These are phyloP conservation scores for Corniculantispora saksenae DNA, from an alignment of 2,329 filamentous ascomycete species.

Conservation along the genomic window DNA sequence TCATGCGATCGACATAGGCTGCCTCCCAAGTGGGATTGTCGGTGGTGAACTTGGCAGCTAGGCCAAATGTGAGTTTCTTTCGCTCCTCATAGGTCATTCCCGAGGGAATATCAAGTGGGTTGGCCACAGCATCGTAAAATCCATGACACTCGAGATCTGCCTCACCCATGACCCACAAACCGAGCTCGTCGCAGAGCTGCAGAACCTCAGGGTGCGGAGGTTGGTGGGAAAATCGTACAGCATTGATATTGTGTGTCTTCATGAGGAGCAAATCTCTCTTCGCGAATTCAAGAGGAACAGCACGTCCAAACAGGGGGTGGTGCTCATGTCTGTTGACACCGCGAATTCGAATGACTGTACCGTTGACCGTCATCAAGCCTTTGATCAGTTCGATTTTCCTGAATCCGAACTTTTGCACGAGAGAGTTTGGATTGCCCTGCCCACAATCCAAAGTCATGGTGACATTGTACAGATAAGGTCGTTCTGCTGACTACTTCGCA, in stretches of 20 bases:
- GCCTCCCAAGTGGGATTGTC: conserved; percentile 62
- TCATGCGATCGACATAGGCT: conserved; percentile 68
- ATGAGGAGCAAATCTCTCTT: conserved; percentile 64
- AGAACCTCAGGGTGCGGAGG: conserved; percentile 62
- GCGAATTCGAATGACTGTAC: conserved; percentile 58
- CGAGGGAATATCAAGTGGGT: conserved; percentile 54
- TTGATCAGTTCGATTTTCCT: conserved; percentile 63
- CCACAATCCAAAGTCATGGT: conserved; percentile 41
- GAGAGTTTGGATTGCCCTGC: conserved; percentile 32
- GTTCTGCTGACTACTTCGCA: conserved; percentile 69
- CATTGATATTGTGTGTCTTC: conserved; percentile 72
- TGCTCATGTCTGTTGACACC: conserved; percentile 73
- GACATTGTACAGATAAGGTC: conserved; percentile 60
- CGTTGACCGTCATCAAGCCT: conserved; percentile 64
- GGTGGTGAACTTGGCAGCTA: conserved; percentile 59
- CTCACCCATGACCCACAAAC: conserved; percentile 60
- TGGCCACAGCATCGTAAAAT: conserved; percentile 51
- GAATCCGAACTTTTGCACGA: conserved; percentile 62
- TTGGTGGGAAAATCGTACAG: conserved; percentile 68
- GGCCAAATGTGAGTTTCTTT: conserved; percentile 55
- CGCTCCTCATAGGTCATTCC: conserved; percentile 61
- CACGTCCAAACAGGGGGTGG: conserved; percentile 62
- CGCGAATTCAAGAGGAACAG: conserved; percentile 64
- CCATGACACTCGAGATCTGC: conserved; percentile 56
- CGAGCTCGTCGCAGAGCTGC: conserved; percentile 65